phyloP scores from a whole-genome alignment of 192 early-diverging fungal genomes.

The Podochytrium sp. region DNA sequence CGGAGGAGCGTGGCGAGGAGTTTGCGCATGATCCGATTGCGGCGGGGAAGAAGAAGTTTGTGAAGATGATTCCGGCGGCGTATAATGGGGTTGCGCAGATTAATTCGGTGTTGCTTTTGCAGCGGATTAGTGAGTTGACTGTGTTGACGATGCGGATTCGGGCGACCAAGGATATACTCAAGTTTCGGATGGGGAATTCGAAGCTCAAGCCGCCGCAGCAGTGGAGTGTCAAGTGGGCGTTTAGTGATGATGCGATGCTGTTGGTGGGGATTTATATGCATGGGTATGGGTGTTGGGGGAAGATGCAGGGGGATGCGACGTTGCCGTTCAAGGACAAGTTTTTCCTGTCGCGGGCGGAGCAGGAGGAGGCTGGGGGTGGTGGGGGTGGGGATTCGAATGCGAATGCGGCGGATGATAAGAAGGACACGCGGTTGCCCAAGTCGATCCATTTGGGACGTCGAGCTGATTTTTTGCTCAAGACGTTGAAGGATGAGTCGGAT shows the following conservation, averaged over 20 bases:
- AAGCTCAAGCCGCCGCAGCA: slow-evolving; percentile 81
- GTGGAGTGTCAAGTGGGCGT: slow-evolving; percentile 83
- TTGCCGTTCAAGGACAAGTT: slow-evolving; percentile 88
- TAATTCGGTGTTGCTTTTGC: slow-evolving; percentile 81
- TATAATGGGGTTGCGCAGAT: slow-evolving; percentile 81
- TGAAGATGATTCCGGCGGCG: slow-evolving; percentile 75
- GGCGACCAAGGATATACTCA: slow-evolving; percentile 54
- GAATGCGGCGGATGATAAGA: slow-evolving; percentile 32
- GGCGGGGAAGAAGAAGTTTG: slow-evolving; percentile 40
- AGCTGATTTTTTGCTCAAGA: slow-evolving; percentile 89
- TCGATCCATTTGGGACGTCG: slow-evolving; percentile 84
- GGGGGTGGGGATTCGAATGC: slow-evolving; percentile 2
- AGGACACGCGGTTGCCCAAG: slow-evolving; percentile 72
- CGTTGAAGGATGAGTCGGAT: slow-evolving; percentile 71
- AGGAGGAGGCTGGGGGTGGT: slow-evolving; percentile 19
- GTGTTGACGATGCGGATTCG: slow-evolving; percentile 68
- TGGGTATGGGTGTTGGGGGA: slow-evolving; percentile 88
- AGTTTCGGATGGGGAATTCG: slow-evolving; percentile 76
- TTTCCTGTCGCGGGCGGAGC: slow-evolving; percentile 59
- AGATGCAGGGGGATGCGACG: slow-evolving; percentile 77
- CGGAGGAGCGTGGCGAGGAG: slow-evolving; percentile 36
- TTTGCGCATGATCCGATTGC: slow-evolving; percentile 35
- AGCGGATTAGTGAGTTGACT: slow-evolving; percentile 75
- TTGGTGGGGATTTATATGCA: slow-evolving; percentile 92
- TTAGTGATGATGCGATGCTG: slow-evolving; percentile 93